Conservation (phyloP, 768 basidiomycete species). For the Panus rudis region DNA sequence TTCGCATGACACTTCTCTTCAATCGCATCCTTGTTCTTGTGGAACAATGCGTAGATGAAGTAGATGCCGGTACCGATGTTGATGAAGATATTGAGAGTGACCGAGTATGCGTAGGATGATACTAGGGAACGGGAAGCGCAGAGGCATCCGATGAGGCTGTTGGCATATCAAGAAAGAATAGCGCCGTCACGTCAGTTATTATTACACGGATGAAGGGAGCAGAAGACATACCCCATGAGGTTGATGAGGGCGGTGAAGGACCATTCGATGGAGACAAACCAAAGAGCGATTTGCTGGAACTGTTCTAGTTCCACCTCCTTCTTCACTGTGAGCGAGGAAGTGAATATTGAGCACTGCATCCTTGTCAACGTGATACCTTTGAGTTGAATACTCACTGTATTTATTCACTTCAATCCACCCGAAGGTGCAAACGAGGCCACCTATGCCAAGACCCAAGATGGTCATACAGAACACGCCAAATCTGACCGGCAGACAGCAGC, state of each 20-base stretch:
- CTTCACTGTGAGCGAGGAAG: constrained; percentile 11
- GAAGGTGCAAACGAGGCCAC: constrained; percentile 35
- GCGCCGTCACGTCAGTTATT: neutral
- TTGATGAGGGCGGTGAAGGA: constrained; percentile 41
- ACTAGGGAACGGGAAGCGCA: constrained; percentile 36
- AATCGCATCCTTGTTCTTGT: constrained; percentile 30
- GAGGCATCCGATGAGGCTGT: constrained; percentile 39
- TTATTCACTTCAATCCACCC: constrained; percentile 42
- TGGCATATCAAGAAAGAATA: neutral
- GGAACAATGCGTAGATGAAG: constrained; percentile 39
- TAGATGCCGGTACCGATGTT: constrained; percentile 42
- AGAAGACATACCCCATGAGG: constrained; percentile 38
- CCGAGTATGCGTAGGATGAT: constrained; percentile 34
- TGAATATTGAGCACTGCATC: neutral
- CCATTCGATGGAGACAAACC: constrained; percentile 40
- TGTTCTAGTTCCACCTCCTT: constrained; percentile 29
- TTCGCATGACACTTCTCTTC: constrained; percentile 35
- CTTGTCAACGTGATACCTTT: no score
- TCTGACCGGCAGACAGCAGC: constrained; percentile 60
- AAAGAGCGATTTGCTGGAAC: constrained; percentile 36
- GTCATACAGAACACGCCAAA: constrained; percentile 54
- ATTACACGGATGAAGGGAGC: no score
- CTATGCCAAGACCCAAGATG: constrained; percentile 34
- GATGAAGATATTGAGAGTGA: constrained; percentile 40
- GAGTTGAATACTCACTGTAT: constrained; percentile 30